A percentile compares a stretch with the other conserved stretches of the same genome.
phyloP scores from a whole-genome alignment of 208 protist species.

The Herpetomonas tarakana region DNA sequence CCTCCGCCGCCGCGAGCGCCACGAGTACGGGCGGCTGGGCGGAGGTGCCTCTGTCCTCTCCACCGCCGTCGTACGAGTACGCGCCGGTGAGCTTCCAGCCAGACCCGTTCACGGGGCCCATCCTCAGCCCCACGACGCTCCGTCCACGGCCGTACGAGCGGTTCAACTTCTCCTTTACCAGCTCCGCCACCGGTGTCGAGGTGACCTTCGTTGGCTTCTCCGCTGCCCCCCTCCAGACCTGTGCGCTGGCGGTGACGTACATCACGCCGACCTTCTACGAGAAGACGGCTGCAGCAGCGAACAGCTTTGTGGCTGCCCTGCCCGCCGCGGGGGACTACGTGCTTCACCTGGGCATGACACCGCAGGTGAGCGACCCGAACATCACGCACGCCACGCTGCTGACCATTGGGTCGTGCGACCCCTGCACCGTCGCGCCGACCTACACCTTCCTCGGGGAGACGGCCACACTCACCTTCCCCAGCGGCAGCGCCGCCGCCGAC shows the following conservation, averaged over 20 bases:
- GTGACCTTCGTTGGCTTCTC: slow-evolving; percentile 67
- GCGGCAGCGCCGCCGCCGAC: slow-evolving; percentile 24
- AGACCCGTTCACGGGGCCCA: slow-evolving; percentile 55
- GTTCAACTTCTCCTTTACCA: slow-evolving; percentile 64
- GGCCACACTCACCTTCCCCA: slow-evolving; percentile 53
- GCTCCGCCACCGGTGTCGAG: slow-evolving; percentile 14
- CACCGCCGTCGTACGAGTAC: slow-evolving; percentile 57
- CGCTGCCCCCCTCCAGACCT: slow-evolving; percentile 27
- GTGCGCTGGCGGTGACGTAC: slow-evolving; percentile 43
- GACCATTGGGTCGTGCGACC: slow-evolving; percentile 67
- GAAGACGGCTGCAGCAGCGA: slow-evolving; percentile 18
- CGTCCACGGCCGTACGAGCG: slow-evolving; percentile 70
- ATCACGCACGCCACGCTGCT: slow-evolving; percentile 58
- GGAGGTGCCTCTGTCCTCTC: slow-evolving; percentile 61
- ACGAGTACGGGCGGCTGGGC: slow-evolving; percentile 39
- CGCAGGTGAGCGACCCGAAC: slow-evolving; percentile 27
- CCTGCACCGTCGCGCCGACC: slow-evolving; percentile 61
- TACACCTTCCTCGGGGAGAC: slow-evolving; percentile 53
- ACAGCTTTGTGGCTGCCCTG: slow-evolving; percentile 56
- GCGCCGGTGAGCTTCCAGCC: slow-evolving; percentile 23
- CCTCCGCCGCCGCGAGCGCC: slow-evolving; percentile 11
- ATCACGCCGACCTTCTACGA: slow-evolving; percentile 41
- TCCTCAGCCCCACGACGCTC: slow-evolving; percentile 8
- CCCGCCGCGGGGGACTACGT: slow-evolving; percentile 47
- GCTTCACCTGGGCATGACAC: slow-evolving; percentile 53